phyloP scores from a whole-genome alignment of 2,329 filamentous ascomycete species.

The Thielaviopsis populi region DNA sequence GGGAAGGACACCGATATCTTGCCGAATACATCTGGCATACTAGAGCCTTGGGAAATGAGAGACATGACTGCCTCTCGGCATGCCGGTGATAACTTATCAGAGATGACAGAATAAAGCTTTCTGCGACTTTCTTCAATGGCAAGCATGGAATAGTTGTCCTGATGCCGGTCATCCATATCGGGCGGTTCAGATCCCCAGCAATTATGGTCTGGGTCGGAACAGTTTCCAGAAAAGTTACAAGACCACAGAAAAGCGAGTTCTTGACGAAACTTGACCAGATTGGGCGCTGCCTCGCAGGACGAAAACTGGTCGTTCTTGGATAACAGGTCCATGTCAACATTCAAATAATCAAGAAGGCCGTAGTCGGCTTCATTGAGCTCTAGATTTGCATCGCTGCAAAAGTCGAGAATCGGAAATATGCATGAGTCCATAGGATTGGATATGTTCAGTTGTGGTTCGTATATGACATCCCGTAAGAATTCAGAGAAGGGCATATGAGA shows the following conservation, averaged over 20 bases:
- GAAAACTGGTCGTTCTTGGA: constrained; percentile 19
- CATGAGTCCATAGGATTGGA: constrained; percentile 26
- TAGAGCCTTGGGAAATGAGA: constrained; percentile 46
- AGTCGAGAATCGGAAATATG: constrained; percentile 33
- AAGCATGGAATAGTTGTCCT: constrained; percentile 17
- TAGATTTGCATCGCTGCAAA: constrained; percentile 34
- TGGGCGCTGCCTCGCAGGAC: constrained; percentile 30
- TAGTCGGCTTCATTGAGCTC: constrained; percentile 40
- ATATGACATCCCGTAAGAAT: constrained; percentile 37
- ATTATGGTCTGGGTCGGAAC: constrained; percentile 28
- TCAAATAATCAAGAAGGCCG: constrained; percentile 29
- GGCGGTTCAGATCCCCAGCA: constrained; percentile 30
- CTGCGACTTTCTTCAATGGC: constrained; percentile 28
- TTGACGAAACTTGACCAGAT: constrained; percentile 11
- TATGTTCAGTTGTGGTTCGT: constrained; percentile 29
- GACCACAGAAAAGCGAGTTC: constrained; percentile 13
- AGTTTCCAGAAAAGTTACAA: constrained; percentile 2
- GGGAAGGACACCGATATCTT: constrained; percentile 47
- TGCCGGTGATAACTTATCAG: constrained; percentile 31
- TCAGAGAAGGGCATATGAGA: constrained; percentile 31
- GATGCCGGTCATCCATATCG: constrained; percentile 24
- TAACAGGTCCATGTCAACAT: constrained; percentile 6
- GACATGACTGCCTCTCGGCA: constrained; percentile 48
- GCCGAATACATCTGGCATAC: constrained; percentile 32
- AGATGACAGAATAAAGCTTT: constrained; percentile 27